Evolutionary conservation across 139 green algal genomes (phyloP).

Genomic region (Ettlia oleoabundans): DNA sequence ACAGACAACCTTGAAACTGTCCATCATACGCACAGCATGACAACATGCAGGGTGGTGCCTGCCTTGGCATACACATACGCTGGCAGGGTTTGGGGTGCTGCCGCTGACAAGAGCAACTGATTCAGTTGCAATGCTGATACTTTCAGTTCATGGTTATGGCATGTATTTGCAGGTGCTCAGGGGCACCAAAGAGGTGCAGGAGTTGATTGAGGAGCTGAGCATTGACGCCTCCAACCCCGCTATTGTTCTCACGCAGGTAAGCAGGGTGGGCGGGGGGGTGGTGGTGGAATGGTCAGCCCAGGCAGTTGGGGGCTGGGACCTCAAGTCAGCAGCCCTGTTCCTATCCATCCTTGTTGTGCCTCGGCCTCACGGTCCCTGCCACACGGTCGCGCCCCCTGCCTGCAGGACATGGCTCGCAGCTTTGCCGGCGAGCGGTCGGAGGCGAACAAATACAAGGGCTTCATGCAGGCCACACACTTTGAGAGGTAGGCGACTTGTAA

Average conservation of each 20-base stretch:
- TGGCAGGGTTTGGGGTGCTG: too few species aligned
- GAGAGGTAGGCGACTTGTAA: not conserved
- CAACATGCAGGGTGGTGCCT: too few species aligned
- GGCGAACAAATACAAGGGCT: conserved; percentile 55
- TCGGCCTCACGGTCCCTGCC: not conserved
- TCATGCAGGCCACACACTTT: conserved; percentile 66
- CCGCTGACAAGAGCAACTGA: not conserved
- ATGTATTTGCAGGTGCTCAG: conserved; percentile 6
- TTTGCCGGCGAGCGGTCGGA: conserved; percentile 48
- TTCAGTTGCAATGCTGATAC: not conserved
- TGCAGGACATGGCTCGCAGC: conserved; percentile 57
- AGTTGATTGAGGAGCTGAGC: conserved; percentile 29
- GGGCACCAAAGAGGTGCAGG: conserved; percentile 31
- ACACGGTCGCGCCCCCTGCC: not conserved
- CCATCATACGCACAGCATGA: too few species aligned
- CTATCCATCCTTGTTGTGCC: not conserved
- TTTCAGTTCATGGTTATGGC: too few species aligned
- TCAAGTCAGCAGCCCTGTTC: too few species aligned
- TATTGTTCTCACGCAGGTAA: conserved; percentile 38
- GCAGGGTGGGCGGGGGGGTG: too few species aligned
- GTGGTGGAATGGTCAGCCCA: too few species aligned
- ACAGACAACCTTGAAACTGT: too few species aligned
- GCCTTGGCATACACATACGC: too few species aligned
- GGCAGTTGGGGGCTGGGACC: not conserved
- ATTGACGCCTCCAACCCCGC: conserved; percentile 53